Evolutionary conservation across 2,329 filamentous ascomycete species (phyloP).

Genomic region (Paradendryphiella salina): DNA sequence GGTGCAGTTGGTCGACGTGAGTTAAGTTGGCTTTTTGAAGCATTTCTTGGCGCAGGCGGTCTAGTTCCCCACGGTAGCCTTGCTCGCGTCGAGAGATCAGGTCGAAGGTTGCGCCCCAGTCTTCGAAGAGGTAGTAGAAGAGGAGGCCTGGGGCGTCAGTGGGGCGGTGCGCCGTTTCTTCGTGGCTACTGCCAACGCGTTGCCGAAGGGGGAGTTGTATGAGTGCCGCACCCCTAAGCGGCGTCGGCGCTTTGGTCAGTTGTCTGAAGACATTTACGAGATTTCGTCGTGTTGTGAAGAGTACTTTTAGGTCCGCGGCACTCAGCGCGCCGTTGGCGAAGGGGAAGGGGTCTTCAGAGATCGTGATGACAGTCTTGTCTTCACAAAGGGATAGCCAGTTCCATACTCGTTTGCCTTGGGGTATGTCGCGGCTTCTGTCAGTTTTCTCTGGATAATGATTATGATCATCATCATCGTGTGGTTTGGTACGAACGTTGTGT

Average conservation of each 20-base stretch:
- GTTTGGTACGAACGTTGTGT: slow-evolving; percentile 48
- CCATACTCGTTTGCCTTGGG: slow-evolving; percentile 63
- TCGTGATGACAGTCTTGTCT: slow-evolving; percentile 72
- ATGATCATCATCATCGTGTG: slow-evolving; percentile 20
- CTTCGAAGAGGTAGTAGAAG: slow-evolving; percentile 70
- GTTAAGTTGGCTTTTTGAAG: slow-evolving; percentile 54
- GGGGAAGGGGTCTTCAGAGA: slow-evolving; percentile 63
- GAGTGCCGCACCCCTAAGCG: slow-evolving; percentile 46
- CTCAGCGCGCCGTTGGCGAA: slow-evolving; percentile 44
- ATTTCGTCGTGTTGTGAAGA: slow-evolving; percentile 60
- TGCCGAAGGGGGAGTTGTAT: slow-evolving; percentile 52
- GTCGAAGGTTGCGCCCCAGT: slow-evolving; percentile 63
- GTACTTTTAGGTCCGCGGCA: slow-evolving; percentile 51
- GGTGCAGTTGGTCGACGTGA: slow-evolving; percentile 59
- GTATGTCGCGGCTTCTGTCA: slow-evolving; percentile 45
- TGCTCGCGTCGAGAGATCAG: slow-evolving; percentile 56
- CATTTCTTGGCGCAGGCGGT: slow-evolving; percentile 58
- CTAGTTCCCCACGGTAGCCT: slow-evolving; percentile 54
- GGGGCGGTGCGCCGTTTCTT: slow-evolving; percentile 52
- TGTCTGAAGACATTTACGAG: slow-evolving; percentile 64
- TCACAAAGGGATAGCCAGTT: slow-evolving; percentile 71
- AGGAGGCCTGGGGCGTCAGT: slow-evolving; percentile 63
- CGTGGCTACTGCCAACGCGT: slow-evolving; percentile 50
- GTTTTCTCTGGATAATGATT: slow-evolving; percentile 35
- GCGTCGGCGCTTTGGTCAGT: slow-evolving; percentile 58